Evolutionary conservation across 345 rosid genomes (phyloP).

Genomic region (Bruguiera sexangula): DNA sequence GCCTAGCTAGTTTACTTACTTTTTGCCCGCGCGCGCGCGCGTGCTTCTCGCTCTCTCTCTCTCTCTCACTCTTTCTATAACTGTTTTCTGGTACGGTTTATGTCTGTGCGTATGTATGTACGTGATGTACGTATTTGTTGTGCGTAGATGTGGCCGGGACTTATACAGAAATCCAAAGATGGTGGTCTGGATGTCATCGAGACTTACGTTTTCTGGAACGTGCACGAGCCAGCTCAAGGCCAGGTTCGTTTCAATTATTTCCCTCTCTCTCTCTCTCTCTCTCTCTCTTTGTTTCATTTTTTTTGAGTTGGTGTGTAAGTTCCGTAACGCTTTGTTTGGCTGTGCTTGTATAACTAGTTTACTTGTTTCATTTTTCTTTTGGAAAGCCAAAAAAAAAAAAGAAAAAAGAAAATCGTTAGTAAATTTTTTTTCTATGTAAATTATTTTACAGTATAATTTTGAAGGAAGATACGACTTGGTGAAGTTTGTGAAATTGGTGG

Average conservation of each 20-base stretch:
- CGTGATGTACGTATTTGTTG: slow-evolving; percentile 1
- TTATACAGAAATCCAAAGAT: slow-evolving; percentile 89
- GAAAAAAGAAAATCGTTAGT: no score
- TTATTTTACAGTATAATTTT: slow-evolving; percentile 62
- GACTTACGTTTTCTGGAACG: slow-evolving; percentile 90
- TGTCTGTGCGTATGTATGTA: neutral
- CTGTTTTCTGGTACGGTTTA: neutral
- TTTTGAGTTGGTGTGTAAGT: neutral
- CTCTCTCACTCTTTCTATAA: neutral
- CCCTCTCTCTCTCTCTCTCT: neutral
- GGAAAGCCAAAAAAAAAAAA: no score
- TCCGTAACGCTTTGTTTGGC: no score
- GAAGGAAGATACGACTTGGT: slow-evolving; percentile 76
- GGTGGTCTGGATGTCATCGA: slow-evolving; percentile 91
- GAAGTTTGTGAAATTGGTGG: slow-evolving; percentile 65
- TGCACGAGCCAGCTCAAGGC: slow-evolving; percentile 72
- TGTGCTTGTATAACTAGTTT: no score
- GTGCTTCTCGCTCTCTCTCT: neutral
- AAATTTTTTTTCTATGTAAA: neutral
- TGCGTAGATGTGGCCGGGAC: slow-evolving; percentile 94
- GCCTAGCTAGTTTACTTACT: neutral
- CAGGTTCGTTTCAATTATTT: slow-evolving; percentile 42
- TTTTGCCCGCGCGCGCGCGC: no score
- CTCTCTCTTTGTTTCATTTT: neutral
- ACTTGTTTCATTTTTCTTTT: no score